Evolutionary conservation across 129 eudicot genomes (phyloP), one percentile per base, ranked within the genome.

Genomic region (carrot (Daucus carota)): DNA sequence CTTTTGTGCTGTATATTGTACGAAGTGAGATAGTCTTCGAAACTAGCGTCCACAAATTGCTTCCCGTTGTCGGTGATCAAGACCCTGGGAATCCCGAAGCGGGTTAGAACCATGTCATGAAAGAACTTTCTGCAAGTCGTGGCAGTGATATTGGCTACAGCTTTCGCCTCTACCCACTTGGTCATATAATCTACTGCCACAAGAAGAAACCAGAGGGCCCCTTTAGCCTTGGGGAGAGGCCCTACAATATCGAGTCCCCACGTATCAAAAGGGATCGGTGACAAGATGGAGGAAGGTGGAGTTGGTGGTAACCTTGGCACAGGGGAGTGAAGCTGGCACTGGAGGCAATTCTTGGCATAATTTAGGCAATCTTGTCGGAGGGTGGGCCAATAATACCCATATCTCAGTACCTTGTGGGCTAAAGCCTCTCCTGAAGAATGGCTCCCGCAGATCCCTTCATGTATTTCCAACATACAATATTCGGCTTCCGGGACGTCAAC

Each of bases 91-190:
- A 72, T 26, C 0, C 76, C 38, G 10, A 72, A 72, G 1, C 20
- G 22, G 24, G 32, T n/a, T 8, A 41, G 10, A 2, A 72, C 28
- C 1, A 11, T 5, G 8, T 45, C 47, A 24, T 28, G 29, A 6
- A 42, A 11, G 75, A 77, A 32, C 31, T 22, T 6, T 20, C 28
- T 4, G 8, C 28, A 34, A 1, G 4, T 22, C 5, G 2, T 3
- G 11, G 28, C 29, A 1, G 20, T 70, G 0, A 31, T 70, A 1
- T 40, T 0, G 0, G 32, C 5, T 3, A 70, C 5, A 22, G 73
- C 59, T n/a, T 76, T 54, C 22, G 73, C 73, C 46, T 76, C 41
- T 1, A n/a, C 68, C 80, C 73, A 76, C 32, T 76, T 76, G 22
- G 80, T 76, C 73, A 76, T 36, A 42, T 76, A 76, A 42, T 76